Percentiles rank a stretch among this genome's conserved stretches.
Conservation (phyloP, 768 basidiomycete genomes). For the Coprinellus aureogranulatus region DNA sequence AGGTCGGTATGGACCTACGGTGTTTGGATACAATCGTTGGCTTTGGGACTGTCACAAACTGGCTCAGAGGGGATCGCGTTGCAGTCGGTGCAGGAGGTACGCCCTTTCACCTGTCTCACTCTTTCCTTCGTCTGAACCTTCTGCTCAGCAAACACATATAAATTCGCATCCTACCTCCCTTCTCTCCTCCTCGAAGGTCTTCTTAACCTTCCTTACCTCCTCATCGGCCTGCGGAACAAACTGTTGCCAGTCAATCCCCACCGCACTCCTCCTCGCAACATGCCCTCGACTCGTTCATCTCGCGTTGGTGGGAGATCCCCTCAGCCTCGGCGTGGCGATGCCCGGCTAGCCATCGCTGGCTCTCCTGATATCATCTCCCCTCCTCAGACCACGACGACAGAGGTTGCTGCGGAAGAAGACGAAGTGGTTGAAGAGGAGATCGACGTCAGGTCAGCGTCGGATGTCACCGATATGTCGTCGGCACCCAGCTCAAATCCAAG, state of each 20-base stretch:
- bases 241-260: conserved; percentile 53
- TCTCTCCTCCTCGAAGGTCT: conserved; percentile 60
- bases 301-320: neutral
- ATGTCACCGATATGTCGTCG: conserved; percentile 51
- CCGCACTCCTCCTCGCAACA: conserved; percentile 31
- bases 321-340: neutral
- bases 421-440: conserved; percentile 20
- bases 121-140: conserved; percentile 9
- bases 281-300: conserved; percentile 17
- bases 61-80: conserved; percentile 66
- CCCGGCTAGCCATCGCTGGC: conserved; percentile 6
- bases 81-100: conserved; percentile 79
- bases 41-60: conserved; percentile 49
- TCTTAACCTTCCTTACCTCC: conserved; percentile 62
- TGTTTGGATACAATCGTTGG: conserved; percentile 46
- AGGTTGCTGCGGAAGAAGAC: neutral
- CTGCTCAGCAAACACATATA: conserved; percentile 63
- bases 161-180: conserved; percentile 69
- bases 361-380: neutral
- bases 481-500: conserved; percentile 44
- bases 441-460: conserved; percentile 62
- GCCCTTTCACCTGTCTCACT: neutral
- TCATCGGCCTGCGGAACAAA: conserved; percentile 61
- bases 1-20: conserved; percentile 42
- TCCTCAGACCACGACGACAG: neutral